Evolutionary conservation across 2,329 filamentous ascomycete genomes (phyloP).

Genomic region (Fusarium sp.): DNA sequence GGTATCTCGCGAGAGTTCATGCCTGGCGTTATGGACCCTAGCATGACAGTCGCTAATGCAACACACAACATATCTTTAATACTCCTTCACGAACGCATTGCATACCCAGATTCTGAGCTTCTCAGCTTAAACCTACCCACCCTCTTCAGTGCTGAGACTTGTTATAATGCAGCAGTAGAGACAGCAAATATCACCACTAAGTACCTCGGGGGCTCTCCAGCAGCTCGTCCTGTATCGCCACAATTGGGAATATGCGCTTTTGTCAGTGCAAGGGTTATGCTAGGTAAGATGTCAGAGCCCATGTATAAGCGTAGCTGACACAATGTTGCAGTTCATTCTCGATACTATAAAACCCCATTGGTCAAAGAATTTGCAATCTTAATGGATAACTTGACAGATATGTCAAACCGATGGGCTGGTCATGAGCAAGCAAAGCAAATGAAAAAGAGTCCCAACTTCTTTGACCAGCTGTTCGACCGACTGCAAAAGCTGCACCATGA

Average conservation of each 20-base stretch:
- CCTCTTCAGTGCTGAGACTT: background rate
- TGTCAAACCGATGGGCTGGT: background rate
- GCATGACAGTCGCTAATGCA: background rate
- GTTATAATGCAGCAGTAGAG: background rate
- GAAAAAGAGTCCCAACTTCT: background rate
- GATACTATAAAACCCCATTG: background rate
- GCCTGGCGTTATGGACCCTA: background rate
- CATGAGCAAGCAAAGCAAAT: background rate
- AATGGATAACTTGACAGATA: background rate
- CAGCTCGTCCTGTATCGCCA: background rate
- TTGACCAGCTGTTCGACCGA: background rate
- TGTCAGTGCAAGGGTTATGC: background rate
- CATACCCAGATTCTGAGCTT: background rate
- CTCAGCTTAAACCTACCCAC: background rate
- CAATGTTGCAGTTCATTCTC: background rate
- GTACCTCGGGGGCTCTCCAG: background rate
- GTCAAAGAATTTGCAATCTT: background rate
- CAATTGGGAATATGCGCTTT: background rate
- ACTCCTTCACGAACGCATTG: background rate
- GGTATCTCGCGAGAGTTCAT: background rate
- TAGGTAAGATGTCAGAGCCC: background rate
- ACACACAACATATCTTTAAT: background rate
- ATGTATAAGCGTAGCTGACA: background rate
- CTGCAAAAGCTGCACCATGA: background rate
- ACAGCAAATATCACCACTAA: background rate